These are phyloP conservation scores for Aspergillus leporis DNA, from an alignment of 495 filamentous ascomycete genomes.

Conservation along the genomic window DNA sequence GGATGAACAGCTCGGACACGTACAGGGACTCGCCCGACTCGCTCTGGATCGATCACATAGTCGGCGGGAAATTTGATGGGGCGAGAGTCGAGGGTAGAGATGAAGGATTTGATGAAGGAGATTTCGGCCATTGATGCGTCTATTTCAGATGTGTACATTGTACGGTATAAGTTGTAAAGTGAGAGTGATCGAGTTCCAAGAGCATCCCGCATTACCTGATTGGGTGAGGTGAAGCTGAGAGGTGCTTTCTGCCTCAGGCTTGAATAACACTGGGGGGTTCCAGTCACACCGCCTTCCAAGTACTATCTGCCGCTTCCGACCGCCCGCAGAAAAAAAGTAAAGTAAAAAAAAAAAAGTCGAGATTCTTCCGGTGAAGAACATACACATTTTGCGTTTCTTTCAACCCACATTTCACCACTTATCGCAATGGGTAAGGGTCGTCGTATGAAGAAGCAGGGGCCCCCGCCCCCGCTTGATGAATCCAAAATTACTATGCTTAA, in stretches of 20 bases:
- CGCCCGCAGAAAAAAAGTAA: slow-evolving; percentile 40
- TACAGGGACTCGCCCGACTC: slow-evolving; percentile 71
- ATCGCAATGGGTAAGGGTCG: slow-evolving; percentile 81
- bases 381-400: slow-evolving; percentile 17
- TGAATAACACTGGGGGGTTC: slow-evolving; percentile 7
- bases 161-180: not conserved
- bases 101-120: slow-evolving; percentile 78
- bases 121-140: slow-evolving; percentile 75
- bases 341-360: slow-evolving; percentile 24
- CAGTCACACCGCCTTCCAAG: slow-evolving; percentile 33
- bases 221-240: slow-evolving; percentile 14
- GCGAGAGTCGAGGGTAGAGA: slow-evolving; percentile 72
- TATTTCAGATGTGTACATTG: not conserved
- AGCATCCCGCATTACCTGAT: slow-evolving; percentile 20
- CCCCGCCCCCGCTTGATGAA: slow-evolving; percentile 80
- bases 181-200: not conserved
- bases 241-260: slow-evolving; percentile 15
- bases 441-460: slow-evolving; percentile 94
- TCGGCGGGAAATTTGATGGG: slow-evolving; percentile 77
- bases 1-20: slow-evolving; percentile 30
- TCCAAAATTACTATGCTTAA: slow-evolving; percentile 69
- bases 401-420: slow-evolving; percentile 1
- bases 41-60: slow-evolving; percentile 80
- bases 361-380: slow-evolving; percentile 20
- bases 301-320: slow-evolving; percentile 30